Evolutionary conservation across 106 monocot species (phyloP), one percentile per base, ranked within the genome.

Genomic region (Vanilla planifolia): DNA sequence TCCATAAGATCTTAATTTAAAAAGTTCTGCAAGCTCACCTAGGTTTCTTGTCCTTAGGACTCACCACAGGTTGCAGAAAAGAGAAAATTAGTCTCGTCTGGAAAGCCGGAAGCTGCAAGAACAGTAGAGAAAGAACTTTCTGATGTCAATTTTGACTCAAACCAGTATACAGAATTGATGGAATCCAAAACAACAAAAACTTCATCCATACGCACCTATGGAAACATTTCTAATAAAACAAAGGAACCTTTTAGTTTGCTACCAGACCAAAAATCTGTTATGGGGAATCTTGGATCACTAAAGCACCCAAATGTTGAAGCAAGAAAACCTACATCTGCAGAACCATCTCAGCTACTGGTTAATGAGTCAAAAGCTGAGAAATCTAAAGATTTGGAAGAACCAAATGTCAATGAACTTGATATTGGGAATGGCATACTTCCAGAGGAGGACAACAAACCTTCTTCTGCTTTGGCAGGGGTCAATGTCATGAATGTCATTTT

Each of bases 401-500:
- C 48, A 40, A 74, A 66, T 43, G 39, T 55, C n/a, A 56, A 60
- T 3, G 27, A 20, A 67, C 32, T 33, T 10, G 26, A 27, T 39
- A 62, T 33, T 7, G 26, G 53, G 60, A 43, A 48, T 55, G 48
- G 17, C 63, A 50, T 26, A 5, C 30, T 35, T 72, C n/a, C 60
- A 33, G 65, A 67, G 41, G 73, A 82, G 63, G 79, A 45, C 51
- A 67, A 71, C 30, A 60, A 56, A 42, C 55, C 73, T 43, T 23
- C 59, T 26, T 65, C 61, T 67, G 83, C 93, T 20, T 71, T 89
- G 70, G 85, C 93, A 58, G 82, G 85, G 19, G 55, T 10, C 7
- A 80, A 94, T 78, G 93, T 76, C 71, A 89, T 94, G 89, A 94
- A 94, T 65, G 59, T 94, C 67, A 80, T 94, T 30, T 25, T 94